Evolutionary conservation across 2,329 filamentous ascomycete genomes (phyloP).

Genomic region (Fusarium papillatum): DNA sequence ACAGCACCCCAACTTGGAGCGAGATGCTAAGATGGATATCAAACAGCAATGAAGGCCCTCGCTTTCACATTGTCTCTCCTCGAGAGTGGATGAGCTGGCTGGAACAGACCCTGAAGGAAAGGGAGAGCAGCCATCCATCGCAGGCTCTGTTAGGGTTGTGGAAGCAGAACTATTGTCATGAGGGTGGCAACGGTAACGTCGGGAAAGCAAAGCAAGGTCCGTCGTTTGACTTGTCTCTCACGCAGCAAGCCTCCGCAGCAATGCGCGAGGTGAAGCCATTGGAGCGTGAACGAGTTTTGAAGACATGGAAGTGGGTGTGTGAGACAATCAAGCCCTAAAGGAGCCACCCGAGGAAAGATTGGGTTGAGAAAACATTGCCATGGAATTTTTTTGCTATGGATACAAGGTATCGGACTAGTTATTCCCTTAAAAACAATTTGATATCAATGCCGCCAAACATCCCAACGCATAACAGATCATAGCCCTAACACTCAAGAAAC

Average conservation of each 20-base stretch:
- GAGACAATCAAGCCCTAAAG: background rate
- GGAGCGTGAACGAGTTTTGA: slow-evolving; percentile 21
- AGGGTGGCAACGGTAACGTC: accelerated
- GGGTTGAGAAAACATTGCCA: background rate
- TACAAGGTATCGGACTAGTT: background rate
- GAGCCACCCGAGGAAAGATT: background rate
- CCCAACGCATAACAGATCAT: background rate
- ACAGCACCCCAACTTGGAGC: slow-evolving; percentile 31
- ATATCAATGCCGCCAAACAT: background rate
- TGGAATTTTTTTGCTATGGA: background rate
- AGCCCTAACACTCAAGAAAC: background rate
- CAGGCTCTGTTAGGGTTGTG: slow-evolving; percentile 41
- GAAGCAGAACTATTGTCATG: slow-evolving; percentile 23
- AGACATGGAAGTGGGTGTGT: slow-evolving; percentile 41
- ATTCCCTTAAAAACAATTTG: background rate
- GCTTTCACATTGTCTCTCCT: slow-evolving; percentile 17
- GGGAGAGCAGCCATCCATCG: slow-evolving; percentile 24
- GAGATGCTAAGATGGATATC: slow-evolving; percentile 40
- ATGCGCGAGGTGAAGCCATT: slow-evolving; percentile 29
- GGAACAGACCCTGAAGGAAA: slow-evolving; percentile 12
- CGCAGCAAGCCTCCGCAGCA: slow-evolving; percentile 13
- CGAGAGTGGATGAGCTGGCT: slow-evolving; percentile 33
- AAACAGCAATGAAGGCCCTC: background rate
- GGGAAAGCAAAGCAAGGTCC: accelerated
- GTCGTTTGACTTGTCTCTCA: slow-evolving; percentile 23